Base-by-base conservation (phyloP, 2,329 filamentous ascomycete species). In the Aaosphaeria pasadenensis region DNA sequence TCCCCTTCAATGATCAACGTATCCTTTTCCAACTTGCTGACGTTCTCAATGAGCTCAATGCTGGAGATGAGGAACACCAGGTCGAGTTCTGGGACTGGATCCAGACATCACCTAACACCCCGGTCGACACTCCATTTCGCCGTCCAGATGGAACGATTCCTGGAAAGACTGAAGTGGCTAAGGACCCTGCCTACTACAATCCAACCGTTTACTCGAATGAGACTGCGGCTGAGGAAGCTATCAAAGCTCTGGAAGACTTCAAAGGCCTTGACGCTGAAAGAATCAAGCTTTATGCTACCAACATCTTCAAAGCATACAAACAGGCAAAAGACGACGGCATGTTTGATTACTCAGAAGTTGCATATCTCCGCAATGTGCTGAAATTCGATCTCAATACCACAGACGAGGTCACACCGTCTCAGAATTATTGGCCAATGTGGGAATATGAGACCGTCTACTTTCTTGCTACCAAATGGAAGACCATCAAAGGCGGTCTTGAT, bases 11-110 rank as follows among this genome's bases (percentile, higher is more conserved):
- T 5, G 83, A 86, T 53, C 82, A 85, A 54, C 73, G 79, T 48
- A 71, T 86, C 55, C 77, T 85, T 0, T 85, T 83, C 59, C 78
- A 84, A 57, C 71, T 86, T 1, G 82, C 78, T 1, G 74, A 74
- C 1, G 74, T 77, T 46, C 71, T 86, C 51, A 86, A 86, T 61
- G 60, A 71, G n/a, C 66, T 84, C 52, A 86, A 86, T 64, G 64
- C 66, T 13, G 62, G 80, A 53, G 63, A 77, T 45, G 59, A 71
- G 7, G 53, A 62, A 2, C 67, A 75, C 17, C 72, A 68, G 7
- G 74, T 85, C 33, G 75, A 81, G 42, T 82, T 84, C 51, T 83
- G 84, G 47, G 74, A 76, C 1, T 85, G 80, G 80, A 76, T 80
- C 30, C 80, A 85, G 55, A 70, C 58, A 30, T 77, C 67, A 46